Percentiles rank a stretch among this genome's conserved stretches.
Evolutionary conservation across 352 stramenopile genomes (phyloP).

Genomic region (Pythium plurisporium): DNA sequence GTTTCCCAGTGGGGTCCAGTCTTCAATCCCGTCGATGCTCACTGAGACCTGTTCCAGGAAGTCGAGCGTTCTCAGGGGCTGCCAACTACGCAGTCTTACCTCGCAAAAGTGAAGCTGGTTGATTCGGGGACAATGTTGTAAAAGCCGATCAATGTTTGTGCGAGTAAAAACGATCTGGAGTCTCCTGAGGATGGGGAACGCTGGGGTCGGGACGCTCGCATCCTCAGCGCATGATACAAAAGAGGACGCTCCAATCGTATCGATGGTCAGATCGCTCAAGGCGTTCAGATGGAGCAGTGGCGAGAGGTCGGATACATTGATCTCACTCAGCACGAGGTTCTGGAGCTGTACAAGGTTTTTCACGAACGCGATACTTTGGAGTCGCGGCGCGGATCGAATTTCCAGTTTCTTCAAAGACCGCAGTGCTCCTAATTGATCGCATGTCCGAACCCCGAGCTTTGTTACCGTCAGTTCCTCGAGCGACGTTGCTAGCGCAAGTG

Average conservation of each 20-base stretch:
- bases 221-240: background rate
- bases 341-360: background rate
- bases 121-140: conserved; percentile 3
- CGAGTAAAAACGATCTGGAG: conserved; percentile 16
- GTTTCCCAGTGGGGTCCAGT: conserved; percentile 13
- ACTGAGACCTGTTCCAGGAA: conserved; percentile 9
- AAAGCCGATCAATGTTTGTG: background rate
- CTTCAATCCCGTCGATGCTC: conserved; percentile 7
- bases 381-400: background rate
- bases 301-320: conserved; percentile 5
- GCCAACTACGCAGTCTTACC: background rate
- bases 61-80: background rate
- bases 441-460: background rate
- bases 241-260: background rate
- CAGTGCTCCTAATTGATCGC: background rate
- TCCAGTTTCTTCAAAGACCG: conserved; percentile 2
- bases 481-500: background rate
- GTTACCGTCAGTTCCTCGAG: conserved; percentile 7
- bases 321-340: background rate
- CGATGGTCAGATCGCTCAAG: conserved; percentile 12
- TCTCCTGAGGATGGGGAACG: conserved; percentile 2
- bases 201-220: background rate
- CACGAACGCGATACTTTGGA: conserved; percentile 5
- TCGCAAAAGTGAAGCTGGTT: conserved; percentile 9
- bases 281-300: background rate